phyloP scores from a whole-genome alignment of 768 basidiomycete species.

The Gloeostereum incarnatum region DNA sequence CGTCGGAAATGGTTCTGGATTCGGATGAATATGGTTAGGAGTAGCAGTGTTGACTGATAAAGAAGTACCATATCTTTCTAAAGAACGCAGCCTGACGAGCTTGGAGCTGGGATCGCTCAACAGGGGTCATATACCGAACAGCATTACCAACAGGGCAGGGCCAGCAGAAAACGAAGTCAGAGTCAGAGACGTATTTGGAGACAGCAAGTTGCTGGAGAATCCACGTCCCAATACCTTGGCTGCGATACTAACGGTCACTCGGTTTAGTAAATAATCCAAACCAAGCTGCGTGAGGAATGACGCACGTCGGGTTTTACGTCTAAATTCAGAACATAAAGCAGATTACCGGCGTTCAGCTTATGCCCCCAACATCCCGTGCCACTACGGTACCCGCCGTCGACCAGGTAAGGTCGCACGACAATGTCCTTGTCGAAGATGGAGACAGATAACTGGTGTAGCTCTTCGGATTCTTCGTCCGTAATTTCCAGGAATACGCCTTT shows the following conservation, averaged over 20 bases:
- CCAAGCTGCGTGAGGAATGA: background rate
- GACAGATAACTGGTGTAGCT: slow-evolving; percentile 19
- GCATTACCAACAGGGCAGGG: background rate
- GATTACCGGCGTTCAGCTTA: slow-evolving; percentile 16
- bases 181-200: background rate
- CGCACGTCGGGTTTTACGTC: slow-evolving; percentile 15
- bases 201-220: background rate
- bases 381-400: slow-evolving; percentile 17
- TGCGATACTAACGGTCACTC: slow-evolving; percentile 1
- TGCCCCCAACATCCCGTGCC: slow-evolving; percentile 22
- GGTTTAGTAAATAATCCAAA: background rate
- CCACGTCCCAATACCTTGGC: slow-evolving; percentile 3
- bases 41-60: background rate
- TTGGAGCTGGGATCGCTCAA: background rate
- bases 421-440: slow-evolving; percentile 20
- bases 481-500: slow-evolving; percentile 14
- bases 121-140: background rate
- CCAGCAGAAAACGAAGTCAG: background rate
- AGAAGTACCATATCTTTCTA: slow-evolving; percentile 1
- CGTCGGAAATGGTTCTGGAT: slow-evolving; percentile 17
- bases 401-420: slow-evolving; percentile 12
- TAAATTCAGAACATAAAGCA: slow-evolving; percentile 19
- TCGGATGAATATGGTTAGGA: background rate
- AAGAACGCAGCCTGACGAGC: slow-evolving; percentile 7
- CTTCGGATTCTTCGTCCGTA: slow-evolving; percentile 20